Percentiles rank a stretch among this genome's conserved stretches.
Evolutionary conservation across 1,139 yeast species (phyloP).

Genomic region (Protomyces gravidus): DNA sequence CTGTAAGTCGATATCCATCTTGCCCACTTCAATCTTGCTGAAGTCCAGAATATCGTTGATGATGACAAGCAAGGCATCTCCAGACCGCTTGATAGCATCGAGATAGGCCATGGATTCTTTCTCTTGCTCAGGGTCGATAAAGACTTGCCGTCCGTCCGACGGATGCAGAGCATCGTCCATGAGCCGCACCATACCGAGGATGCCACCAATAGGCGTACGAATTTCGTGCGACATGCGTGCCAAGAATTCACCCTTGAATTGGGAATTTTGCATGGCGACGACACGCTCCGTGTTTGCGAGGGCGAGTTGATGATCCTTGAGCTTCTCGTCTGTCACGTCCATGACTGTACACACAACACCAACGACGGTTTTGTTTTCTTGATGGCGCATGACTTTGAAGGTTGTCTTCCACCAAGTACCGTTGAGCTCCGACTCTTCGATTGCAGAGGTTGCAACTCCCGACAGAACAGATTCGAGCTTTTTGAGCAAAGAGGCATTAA

Average conservation of each 20-base stretch:
- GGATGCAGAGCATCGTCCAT: slow-evolving; percentile 57
- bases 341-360: slow-evolving; percentile 38
- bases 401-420: slow-evolving; percentile 37
- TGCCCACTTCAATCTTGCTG: slow-evolving; percentile 75
- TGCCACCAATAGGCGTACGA: slow-evolving; percentile 87
- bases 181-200: slow-evolving; percentile 86
- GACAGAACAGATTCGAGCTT: slow-evolving; percentile 20
- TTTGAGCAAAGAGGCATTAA: slow-evolving; percentile 2
- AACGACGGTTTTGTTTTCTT: slow-evolving; percentile 28
- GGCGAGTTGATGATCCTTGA: slow-evolving; percentile 58
- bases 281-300: slow-evolving; percentile 57
- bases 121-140: slow-evolving; percentile 48
- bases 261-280: slow-evolving; percentile 85
- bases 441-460: slow-evolving; percentile 9
- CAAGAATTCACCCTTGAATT: slow-evolving; percentile 83
- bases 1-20: slow-evolving; percentile 64
- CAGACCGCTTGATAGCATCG: slow-evolving; percentile 69
- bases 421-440: slow-evolving; percentile 36
- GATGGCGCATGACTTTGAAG: slow-evolving; percentile 34
- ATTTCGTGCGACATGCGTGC: slow-evolving; percentile 91
- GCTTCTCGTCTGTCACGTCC: slow-evolving; percentile 39
- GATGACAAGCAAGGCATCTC: slow-evolving; percentile 68
- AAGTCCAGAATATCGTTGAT: slow-evolving; percentile 77
- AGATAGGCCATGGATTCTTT: slow-evolving; percentile 77
- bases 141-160: slow-evolving; percentile 1